phyloP scores from a whole-genome alignment of 2,329 filamentous ascomycete species.

The Madurella mycetomatis region DNA sequence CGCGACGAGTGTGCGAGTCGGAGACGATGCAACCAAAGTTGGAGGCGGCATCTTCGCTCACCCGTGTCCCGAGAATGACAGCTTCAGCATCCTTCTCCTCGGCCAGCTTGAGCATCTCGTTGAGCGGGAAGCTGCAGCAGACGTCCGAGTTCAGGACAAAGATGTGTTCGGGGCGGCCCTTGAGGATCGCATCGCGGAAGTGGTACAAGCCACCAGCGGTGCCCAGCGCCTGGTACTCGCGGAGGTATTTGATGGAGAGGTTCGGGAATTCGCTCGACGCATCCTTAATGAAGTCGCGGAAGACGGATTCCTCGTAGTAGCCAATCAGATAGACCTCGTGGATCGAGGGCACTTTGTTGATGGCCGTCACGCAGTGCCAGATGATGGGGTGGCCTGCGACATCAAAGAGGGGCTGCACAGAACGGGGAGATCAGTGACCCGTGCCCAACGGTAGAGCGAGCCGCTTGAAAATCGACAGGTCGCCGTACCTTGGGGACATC shows the following conservation, averaged over 20 bases:
- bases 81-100: conserved; percentile 95
- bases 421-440: background rate
- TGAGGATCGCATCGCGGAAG: conserved; percentile 97
- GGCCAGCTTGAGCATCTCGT: conserved; percentile 92
- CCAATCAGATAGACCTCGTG: conserved; percentile 97
- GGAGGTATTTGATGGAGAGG: conserved; percentile 88
- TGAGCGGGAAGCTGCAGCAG: conserved; percentile 95
- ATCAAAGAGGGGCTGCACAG: conserved; percentile 81
- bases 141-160: conserved; percentile 98
- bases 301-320: conserved; percentile 96
- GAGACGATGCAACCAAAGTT: conserved; percentile 99
- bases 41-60: conserved; percentile 82
- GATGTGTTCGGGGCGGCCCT: conserved; percentile 88
- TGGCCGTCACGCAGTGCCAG: conserved; percentile 91
- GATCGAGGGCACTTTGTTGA: conserved; percentile 84
- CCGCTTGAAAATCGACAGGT: background rate
- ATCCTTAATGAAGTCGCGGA: conserved; percentile 97
- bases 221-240: conserved; percentile 94
- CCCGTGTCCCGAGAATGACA: conserved; percentile 88
- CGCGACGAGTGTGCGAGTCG: conserved; percentile 87
- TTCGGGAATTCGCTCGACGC: conserved; percentile 78
- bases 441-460: background rate
- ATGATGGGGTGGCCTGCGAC: conserved; percentile 98
- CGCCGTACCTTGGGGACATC: conserved; percentile 82
- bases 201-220: conserved; percentile 97